Base-by-base conservation (phyloP, 495 filamentous ascomycete genomes). In the Xylaria castorea region DNA sequence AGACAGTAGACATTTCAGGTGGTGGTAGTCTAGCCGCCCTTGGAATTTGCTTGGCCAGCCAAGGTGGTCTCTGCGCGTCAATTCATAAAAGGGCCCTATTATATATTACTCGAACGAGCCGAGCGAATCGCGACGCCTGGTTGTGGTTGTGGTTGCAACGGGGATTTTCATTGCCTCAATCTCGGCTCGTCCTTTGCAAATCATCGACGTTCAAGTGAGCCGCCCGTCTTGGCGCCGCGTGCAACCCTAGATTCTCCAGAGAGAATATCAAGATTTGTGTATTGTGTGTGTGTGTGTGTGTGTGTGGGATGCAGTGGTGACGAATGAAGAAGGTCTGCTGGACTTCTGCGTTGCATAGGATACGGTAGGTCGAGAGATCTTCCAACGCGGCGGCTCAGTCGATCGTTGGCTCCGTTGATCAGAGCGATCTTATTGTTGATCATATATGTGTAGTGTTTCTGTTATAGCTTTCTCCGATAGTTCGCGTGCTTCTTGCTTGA, bases 131-230 rank as follows among this genome's bases (percentile, higher is more conserved):
- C n/a, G 5, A 3, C 34, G 34, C 22, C 20, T 25, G n/a, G 65
- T n/a, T n/a, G n/a, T n/a, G n/a, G n/a, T n/a, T 67, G 65, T 67
- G 65, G 65, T 67, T 36, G 65, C 65, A 67, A 18, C 65, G 65
- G 65, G n/a, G 8, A 53, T 53, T 40, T 55, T 20, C 48, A 32
- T 30, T 27, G n/a, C 32, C 18, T 38, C 58, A n/a, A 61, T 61
- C 63, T 66, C 63, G 63, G 25, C 12, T 51, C 7, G n/a, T 16
- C 32, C 11, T 32, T 53, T 46, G 64, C 64, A 53, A 53, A 51
- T 53, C 64, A 27, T 67, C 44, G 46, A 67, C 22, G 40, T 64
- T 40, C 22, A 12, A 12, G 51, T 22, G 42, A 67, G 32, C 64
- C 48, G 40, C 64, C 64, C 20, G 64, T 36, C 64, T 67, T 67